Evolutionary conservation across 2,329 filamentous ascomycete genomes (phyloP), one percentile per base, ranked within the genome.

Genomic region (Trichoderma arundinaceum): DNA sequence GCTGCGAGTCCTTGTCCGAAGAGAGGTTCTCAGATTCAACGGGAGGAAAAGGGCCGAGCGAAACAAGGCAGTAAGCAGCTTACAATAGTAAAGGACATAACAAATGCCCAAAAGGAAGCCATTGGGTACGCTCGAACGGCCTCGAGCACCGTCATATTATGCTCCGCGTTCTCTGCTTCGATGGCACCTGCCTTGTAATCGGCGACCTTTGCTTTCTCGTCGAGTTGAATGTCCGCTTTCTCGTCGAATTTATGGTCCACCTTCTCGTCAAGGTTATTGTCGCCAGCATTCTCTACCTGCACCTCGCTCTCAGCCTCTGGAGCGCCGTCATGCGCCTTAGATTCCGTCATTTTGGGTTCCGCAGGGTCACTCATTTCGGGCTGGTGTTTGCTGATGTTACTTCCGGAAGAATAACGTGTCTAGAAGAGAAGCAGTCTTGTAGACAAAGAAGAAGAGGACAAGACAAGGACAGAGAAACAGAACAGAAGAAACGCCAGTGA

Each of bases 61-160:
- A 19, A 19, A 13, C 4, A 43, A 17, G 19, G 15, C 13, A 12
- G 7, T 6, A 9, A 43, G 4, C 38, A 51, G 13, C 53, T 56
- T 43, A 56, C 53, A 56, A 56, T 56, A 13, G 53, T 56, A 13
- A 56, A 56, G 15, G 53, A 56, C 53, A 56, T 56, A 10, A 56
- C 7, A 8, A 56, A 56, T 4, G 53, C 53, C 53, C 53, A 56
- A 43, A 56, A 56, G 13, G 53, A 56, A 17, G 53, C 53, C 53
- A 56, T 56, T 13, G 53, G 53, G n/a, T 56, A 56, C 19, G 38
- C 53, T 28, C 19, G 13, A 43, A 56, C 53, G 38, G 53, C 53
- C 53, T 56, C 38, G 53, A 56, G 53, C 38, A 56, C 53, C 15
- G 53, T 56, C 53, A 56, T 56, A 8, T 56, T 56, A 56, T 56